phyloP scores from a whole-genome alignment of 805 yeast genomes.

The Zygosaccharomyces gambellarensis region DNA sequence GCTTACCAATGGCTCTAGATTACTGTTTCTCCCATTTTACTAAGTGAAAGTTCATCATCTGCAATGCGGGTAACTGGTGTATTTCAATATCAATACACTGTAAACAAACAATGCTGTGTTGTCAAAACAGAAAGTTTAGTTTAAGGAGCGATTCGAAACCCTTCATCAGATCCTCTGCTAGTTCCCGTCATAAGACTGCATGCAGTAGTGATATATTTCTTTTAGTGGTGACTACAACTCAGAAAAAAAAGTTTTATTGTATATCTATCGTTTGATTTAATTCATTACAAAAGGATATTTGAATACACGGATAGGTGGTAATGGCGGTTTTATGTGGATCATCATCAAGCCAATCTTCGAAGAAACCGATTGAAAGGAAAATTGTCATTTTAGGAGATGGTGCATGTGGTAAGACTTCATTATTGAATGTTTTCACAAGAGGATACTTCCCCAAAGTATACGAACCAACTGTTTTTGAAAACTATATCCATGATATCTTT shows the following conservation, averaged over 20 bases:
- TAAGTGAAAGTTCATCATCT: background rate
- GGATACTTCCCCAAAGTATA: conserved; percentile 98
- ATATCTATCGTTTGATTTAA: background rate
- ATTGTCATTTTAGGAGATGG: conserved; percentile 96
- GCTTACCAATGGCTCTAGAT: background rate
- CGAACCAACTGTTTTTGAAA: conserved; percentile 97
- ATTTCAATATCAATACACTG: background rate
- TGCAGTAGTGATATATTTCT: background rate
- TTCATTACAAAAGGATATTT: background rate
- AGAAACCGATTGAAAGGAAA: conserved; percentile 67
- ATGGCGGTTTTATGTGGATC: conserved; percentile 32
- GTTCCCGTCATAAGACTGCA: background rate
- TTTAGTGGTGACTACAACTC: background rate
- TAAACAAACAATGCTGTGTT: background rate
- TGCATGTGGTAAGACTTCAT: conserved; percentile 97
- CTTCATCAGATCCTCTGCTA: background rate
- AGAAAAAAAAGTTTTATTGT: background rate
- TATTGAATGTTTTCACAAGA: conserved; percentile 89
- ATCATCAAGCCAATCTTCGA: conserved; percentile 22
- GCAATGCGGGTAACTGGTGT: background rate
- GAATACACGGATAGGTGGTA: background rate
- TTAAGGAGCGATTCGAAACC: background rate
- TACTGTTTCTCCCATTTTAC: background rate
- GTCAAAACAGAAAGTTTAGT: background rate
- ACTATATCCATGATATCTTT: conserved; percentile 94